These are phyloP conservation scores for Termitomyces titanicus DNA, from an alignment of 768 basidiomycete species.

Conservation along the genomic window DNA sequence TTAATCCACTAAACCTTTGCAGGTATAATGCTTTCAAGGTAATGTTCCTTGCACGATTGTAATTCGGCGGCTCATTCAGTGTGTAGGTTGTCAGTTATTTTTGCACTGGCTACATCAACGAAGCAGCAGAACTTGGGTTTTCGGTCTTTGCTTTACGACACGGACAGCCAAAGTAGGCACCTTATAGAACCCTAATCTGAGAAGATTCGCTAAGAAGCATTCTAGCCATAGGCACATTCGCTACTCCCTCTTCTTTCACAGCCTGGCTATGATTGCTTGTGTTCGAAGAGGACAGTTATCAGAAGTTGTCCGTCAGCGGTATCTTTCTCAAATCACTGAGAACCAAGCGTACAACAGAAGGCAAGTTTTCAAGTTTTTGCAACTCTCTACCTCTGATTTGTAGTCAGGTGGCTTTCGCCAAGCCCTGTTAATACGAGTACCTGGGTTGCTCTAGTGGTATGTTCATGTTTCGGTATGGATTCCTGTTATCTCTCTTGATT, in stretches of 20 bases:
- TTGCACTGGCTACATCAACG: conserved; percentile 54
- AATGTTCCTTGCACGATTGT: background rate
- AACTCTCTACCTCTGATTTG: background rate
- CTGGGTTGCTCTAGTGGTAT: conserved; percentile 67
- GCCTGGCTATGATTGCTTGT: conserved; percentile 60
- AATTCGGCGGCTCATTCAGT: background rate
- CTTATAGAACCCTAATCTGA: background rate
- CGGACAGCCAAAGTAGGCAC: conserved; percentile 57
- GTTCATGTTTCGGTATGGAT: conserved; percentile 14
- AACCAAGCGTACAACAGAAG: conserved; percentile 63
- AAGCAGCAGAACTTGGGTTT: conserved; percentile 64
- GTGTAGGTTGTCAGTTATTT: conserved; percentile 58
- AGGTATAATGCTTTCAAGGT: conserved; percentile 72
- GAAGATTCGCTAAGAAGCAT: conserved; percentile 1
- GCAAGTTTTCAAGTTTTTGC: conserved; percentile 28
- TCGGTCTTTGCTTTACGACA: conserved; percentile 54
- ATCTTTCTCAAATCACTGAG: conserved; percentile 51
- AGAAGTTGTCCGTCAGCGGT: conserved; percentile 31
- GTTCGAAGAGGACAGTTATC: conserved; percentile 42
- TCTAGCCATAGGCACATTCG: conserved; percentile 65
- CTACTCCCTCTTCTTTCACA: conserved; percentile 68
- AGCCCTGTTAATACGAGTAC: conserved; percentile 66
- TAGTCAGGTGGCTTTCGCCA: conserved; percentile 59
- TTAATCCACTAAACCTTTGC: background rate
- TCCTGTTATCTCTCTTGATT: background rate